Base-by-base conservation (phyloP, 345 rosid genomes). In the Melaleuca alternifolia region DNA sequence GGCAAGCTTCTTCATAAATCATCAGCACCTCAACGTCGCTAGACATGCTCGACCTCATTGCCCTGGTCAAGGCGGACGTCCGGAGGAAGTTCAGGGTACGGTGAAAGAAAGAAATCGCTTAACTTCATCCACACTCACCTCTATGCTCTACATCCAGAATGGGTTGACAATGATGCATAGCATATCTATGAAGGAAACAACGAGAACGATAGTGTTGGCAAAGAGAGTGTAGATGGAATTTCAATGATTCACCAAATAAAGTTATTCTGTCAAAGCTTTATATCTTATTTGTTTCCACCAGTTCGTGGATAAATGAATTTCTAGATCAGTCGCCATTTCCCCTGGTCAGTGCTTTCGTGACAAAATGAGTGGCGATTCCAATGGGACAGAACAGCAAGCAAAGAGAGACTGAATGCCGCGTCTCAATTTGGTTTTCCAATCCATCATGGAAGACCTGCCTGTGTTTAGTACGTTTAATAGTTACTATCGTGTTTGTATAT, bases 401-500 rank as follows among this genome's bases (percentile, higher is more conserved):
- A n/a, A 97, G 93, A 11, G 97, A 94, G 87, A 97, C 92, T 1
- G 98, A 96, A 87, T 97, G 99, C 56, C 99, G 94, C 44, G 99
- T 96, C 92, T 97, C 99, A 1, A 97, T 89, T 87, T 91, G 86
- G 83, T 97, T 95, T 88, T 89, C 91, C 79, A 96, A 84, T 44
- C 99, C 99, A 85, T 97, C 99, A 6, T 87, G 92, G 86, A 91
- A 97, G 87, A 97, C 95, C 90, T 96, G 98, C 91, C 99, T 97
- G 94, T 71, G 90, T 62, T 75, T 56, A 11, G 50, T 77, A 57
- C 9, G 24, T 20, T 71, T 24, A 52, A 28, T 30, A 44, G 84
- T 90, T 89, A 57, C 86, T 21, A 53, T 62, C 26, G 18, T 16
- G 65, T 6, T 2, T 8, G 46, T 6, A 11, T 13, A 1, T 33